A percentile compares a stretch with the other conserved stretches of the same genome.
Conservation (phyloP, 345 rosid species). For the Eucalyptus polybractea region DNA sequence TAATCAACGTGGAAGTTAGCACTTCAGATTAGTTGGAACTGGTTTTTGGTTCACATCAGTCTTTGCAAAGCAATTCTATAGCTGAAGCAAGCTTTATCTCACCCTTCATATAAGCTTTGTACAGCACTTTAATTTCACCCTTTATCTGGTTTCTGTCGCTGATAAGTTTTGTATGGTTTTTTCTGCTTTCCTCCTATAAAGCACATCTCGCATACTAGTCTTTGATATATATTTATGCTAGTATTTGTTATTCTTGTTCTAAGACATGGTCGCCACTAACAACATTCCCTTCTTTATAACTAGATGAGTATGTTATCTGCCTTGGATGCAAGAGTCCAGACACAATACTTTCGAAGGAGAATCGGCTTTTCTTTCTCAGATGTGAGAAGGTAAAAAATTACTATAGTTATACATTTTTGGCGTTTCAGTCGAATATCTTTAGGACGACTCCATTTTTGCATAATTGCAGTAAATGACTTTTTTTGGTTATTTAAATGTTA, state of each 20-base stretch:
- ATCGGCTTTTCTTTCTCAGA: conserved; percentile 58
- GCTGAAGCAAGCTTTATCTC: neutral
- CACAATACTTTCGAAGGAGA: conserved; percentile 60
- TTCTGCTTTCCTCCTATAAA: neutral
- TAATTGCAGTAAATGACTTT: neutral
- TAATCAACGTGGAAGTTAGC: neutral
- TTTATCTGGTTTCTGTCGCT: neutral
- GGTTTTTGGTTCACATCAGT: neutral
- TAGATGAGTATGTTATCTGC: conserved; percentile 53
- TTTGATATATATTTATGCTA: neutral
- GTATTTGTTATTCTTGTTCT: neutral
- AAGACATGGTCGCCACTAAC: neutral
- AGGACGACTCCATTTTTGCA: neutral
- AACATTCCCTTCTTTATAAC: neutral
- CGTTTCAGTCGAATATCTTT: neutral
- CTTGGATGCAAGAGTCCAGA: conserved; percentile 65
- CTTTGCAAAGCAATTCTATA: neutral
- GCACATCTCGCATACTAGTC: neutral
- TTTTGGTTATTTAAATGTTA: neutral
- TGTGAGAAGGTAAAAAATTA: conserved; percentile 45
- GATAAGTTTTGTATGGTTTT: neutral
- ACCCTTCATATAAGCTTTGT: neutral
- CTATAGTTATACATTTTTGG: neutral
- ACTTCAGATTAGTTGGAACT: neutral
- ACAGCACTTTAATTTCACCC: neutral